Conservation (phyloP, 177 flowering plant species). For the Telopea speciosissima region DNA sequence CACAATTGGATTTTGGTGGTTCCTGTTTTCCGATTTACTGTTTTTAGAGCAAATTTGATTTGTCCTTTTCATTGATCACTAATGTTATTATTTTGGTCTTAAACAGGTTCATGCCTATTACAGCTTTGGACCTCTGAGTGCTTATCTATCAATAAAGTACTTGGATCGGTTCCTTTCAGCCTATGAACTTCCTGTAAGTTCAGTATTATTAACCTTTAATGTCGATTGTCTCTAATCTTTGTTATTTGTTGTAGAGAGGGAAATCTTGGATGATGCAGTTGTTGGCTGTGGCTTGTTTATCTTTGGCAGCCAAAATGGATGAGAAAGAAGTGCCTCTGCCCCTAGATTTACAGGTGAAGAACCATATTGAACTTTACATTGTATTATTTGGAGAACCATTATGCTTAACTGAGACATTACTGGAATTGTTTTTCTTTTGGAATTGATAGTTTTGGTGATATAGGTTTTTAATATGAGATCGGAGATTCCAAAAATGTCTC, state of each 20-base stretch:
- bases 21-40: background rate
- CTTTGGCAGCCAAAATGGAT: too few relatives aligned
- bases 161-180: conserved; percentile 21
- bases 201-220: background rate
- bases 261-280: conserved; percentile 31
- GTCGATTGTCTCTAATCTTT: background rate
- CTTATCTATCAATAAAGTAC: too few relatives aligned
- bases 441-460: too few relatives aligned
- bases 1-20: background rate
- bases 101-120: too few relatives aligned
- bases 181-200: conserved; percentile 19
- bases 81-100: too few relatives aligned
- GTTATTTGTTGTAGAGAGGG: conserved; percentile 11
- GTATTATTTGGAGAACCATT: background rate
- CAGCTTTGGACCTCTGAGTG: too few relatives aligned
- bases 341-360: too few relatives aligned
- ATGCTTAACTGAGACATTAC: too few relatives aligned
- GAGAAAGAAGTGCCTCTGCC: too few relatives aligned
- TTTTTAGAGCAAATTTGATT: background rate
- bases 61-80: background rate
- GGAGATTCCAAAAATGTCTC: background rate
- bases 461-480: background rate
- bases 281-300: conserved; percentile 33
- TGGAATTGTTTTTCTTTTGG: background rate
- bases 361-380: too few relatives aligned